Evolutionary conservation across 2,329 filamentous ascomycete species (phyloP).

Genomic region (Leptoxyphium fumago): DNA sequence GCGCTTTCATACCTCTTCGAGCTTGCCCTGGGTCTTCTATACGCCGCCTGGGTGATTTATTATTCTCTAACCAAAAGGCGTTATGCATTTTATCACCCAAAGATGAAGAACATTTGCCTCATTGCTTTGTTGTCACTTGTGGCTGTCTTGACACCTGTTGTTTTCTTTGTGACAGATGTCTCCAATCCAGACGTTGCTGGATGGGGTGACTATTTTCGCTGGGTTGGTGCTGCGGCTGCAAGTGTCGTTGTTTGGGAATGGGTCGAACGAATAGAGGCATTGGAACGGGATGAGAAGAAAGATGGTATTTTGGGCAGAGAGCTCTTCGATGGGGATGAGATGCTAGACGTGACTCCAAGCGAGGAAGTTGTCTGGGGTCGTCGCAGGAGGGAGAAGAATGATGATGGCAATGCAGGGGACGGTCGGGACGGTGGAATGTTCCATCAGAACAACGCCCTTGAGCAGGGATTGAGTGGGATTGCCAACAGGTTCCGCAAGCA

Average conservation of each 20-base stretch:
- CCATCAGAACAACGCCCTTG: constrained; percentile 12
- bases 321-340: constrained; percentile 87
- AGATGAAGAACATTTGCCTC: constrained; percentile 79
- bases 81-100: constrained; percentile 77
- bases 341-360: constrained; percentile 55
- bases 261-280: constrained; percentile 85
- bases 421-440: constrained; percentile 11
- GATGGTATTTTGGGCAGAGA: constrained; percentile 83
- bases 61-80: constrained; percentile 84
- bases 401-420: constrained; percentile 22
- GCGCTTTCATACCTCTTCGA: constrained; percentile 86
- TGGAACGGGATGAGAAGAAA: constrained; percentile 87
- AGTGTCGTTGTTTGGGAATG: constrained; percentile 98
- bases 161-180: constrained; percentile 88
- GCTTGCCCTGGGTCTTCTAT: constrained; percentile 69
- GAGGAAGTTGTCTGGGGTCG: constrained; percentile 39
- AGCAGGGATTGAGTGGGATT: constrained; percentile 13
- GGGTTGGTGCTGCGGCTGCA: constrained; percentile 88
- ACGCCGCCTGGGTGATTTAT: constrained; percentile 87
- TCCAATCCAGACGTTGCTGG: constrained; percentile 70
- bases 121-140: constrained; percentile 65
- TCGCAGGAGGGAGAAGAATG: constrained; percentile 8
- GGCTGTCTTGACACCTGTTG: constrained; percentile 74
- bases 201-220: constrained; percentile 90
- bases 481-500: constrained; percentile 14